Percentiles rank a stretch among this genome's conserved stretches.
Conservation (phyloP, 73 alveolate species). For the Uronychia binucleata region DNA sequence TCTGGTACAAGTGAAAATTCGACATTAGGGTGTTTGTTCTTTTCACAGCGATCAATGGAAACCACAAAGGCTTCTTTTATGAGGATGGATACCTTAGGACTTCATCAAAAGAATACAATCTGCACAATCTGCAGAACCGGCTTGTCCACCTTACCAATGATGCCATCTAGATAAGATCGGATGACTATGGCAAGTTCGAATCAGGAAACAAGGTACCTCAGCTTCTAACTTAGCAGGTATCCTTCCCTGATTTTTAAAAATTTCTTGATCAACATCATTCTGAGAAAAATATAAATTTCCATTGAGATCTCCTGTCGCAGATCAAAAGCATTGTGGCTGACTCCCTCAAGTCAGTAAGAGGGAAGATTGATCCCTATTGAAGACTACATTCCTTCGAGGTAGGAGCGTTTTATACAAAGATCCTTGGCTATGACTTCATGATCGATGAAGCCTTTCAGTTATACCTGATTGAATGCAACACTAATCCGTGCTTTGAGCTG, state of each 20-base stretch:
- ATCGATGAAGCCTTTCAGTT: slow-evolving; percentile 56
- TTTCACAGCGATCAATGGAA: slow-evolving; percentile 34
- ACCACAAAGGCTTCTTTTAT: slow-evolving; percentile 33
- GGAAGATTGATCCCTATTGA: slow-evolving; percentile 27
- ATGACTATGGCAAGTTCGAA: slow-evolving; percentile 11
- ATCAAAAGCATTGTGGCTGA: slow-evolving; percentile 50
- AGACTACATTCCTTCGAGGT: slow-evolving; percentile 29
- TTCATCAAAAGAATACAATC: slow-evolving; percentile 9
- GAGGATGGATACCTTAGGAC: slow-evolving; percentile 45
- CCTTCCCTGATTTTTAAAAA: slow-evolving; percentile 51
- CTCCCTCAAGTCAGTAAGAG: slow-evolving; percentile 50
- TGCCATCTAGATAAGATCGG: slow-evolving; percentile 20
- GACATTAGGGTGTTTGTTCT: slow-evolving; percentile 38
- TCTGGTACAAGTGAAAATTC: slow-evolving; percentile 34
- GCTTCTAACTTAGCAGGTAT: no score
- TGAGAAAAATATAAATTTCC: slow-evolving; percentile 38
- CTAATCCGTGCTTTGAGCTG: slow-evolving; percentile 67
- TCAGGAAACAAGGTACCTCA: slow-evolving; percentile 28
- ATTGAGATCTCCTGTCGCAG: slow-evolving; percentile 34
- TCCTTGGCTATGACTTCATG: slow-evolving; percentile 73
- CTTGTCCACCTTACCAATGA: slow-evolving; percentile 28
- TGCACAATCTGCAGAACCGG: neutral
- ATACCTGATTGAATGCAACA: slow-evolving; percentile 60
- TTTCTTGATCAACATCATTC: slow-evolving; percentile 44
- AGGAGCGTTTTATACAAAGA: no score